phyloP scores from a whole-genome alignment of 192 early-diverging fungal genomes.

The Coemansia sp. region DNA sequence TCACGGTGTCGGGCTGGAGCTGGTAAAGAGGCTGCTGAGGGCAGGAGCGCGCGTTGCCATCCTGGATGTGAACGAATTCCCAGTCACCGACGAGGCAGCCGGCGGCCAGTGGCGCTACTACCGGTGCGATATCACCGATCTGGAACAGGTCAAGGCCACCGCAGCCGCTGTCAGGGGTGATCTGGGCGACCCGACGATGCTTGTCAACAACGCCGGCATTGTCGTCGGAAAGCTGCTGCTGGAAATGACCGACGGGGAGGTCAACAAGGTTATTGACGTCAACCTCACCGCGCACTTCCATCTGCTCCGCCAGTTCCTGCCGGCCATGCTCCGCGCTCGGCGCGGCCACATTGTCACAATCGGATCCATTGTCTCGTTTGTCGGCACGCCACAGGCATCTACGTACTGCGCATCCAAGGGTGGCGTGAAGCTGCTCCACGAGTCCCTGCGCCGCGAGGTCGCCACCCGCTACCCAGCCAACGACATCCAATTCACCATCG shows the following conservation, averaged over 20 bases:
- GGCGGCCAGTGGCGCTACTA: conserved; percentile 31
- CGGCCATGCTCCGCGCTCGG: conserved; percentile 68
- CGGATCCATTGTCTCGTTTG: conserved; percentile 43
- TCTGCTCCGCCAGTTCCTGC: conserved; percentile 73
- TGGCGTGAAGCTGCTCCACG: conserved; percentile 69
- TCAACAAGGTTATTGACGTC: conserved; percentile 64
- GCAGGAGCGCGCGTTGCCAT: conserved; percentile 42
- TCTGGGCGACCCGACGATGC: conserved; percentile 72
- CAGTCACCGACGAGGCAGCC: conserved; percentile 16
- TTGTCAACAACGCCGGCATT: conserved; percentile 84
- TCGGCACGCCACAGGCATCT: conserved; percentile 57
- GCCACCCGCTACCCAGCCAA: conserved; percentile 58
- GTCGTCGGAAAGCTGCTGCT: conserved; percentile 62
- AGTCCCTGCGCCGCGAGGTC: conserved; percentile 75
- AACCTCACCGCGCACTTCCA: conserved; percentile 77
- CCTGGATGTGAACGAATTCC: conserved; percentile 38
- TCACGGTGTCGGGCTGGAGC: conserved; percentile 41
- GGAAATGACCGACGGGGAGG: conserved; percentile 63
- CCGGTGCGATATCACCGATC: conserved; percentile 37
- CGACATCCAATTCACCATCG: conserved; percentile 66
- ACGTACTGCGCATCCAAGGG: conserved; percentile 83
- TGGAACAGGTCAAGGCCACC: conserved; percentile 24
- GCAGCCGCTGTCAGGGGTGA: conserved; percentile 38
- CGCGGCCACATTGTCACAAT: conserved; percentile 76
- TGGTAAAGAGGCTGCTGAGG: conserved; percentile 31